phyloP scores from a whole-genome alignment of 1,284 basidiomycete species.

The Marasmius oreades region DNA sequence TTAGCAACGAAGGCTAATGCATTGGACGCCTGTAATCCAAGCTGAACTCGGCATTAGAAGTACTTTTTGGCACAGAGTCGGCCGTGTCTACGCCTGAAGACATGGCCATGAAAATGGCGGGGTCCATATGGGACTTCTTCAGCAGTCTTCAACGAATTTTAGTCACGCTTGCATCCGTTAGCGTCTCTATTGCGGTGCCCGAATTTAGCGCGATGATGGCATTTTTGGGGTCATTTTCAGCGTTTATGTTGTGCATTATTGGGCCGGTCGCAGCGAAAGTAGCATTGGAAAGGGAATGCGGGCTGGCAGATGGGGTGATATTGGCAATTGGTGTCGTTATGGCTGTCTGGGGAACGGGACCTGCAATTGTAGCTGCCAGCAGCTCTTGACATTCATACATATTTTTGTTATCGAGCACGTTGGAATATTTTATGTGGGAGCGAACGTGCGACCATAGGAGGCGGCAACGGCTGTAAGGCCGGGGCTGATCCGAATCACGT shows the following conservation, averaged over 20 bases:
- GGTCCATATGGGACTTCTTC: conserved; percentile 26
- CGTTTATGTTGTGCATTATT: conserved; percentile 82
- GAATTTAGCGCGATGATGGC: conserved; percentile 90
- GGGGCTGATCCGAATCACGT: not conserved
- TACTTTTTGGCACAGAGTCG: conserved; percentile 64
- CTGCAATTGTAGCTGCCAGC: conserved; percentile 48
- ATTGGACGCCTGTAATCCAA: conserved; percentile 28
- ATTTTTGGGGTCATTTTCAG: conserved; percentile 84
- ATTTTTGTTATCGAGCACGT: not conserved
- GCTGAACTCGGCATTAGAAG: conserved; percentile 80
- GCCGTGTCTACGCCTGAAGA: conserved; percentile 35
- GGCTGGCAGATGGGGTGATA: conserved; percentile 50
- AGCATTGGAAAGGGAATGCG: conserved; percentile 47
- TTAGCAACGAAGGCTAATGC: not conserved
- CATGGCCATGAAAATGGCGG: conserved; percentile 32
- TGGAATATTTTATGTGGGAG: not conserved
- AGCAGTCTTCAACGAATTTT: conserved; percentile 56
- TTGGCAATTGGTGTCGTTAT: conserved; percentile 58
- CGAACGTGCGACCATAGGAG: not conserved
- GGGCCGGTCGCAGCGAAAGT: conserved; percentile 70
- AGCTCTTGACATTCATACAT: not conserved
- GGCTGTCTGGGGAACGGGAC: conserved; percentile 77
- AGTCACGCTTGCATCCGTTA: conserved; percentile 59
- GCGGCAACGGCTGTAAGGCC: not conserved
- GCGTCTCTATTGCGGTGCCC: conserved; percentile 77